Percentiles rank a stretch among this genome's conserved stretches.
phyloP scores from a whole-genome alignment of 495 filamentous ascomycete genomes.

The Lophiotrema nucula region DNA sequence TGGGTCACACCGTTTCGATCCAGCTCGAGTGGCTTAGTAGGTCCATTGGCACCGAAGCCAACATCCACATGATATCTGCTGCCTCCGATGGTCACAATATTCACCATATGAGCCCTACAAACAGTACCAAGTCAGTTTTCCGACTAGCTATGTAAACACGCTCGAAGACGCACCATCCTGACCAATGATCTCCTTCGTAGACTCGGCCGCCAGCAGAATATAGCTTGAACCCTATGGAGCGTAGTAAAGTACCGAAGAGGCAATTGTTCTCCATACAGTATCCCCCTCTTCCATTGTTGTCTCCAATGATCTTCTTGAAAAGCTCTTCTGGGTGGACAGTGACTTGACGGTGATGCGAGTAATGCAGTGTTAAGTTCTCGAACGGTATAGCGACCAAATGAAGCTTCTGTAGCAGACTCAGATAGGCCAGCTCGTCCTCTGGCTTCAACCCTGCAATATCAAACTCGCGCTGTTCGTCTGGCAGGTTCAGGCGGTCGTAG shows the following conservation, averaged over 20 bases:
- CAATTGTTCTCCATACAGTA: conserved; percentile 77
- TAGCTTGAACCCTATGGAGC: conserved; percentile 59
- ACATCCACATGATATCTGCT: conserved; percentile 64
- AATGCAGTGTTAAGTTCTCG: conserved; percentile 63
- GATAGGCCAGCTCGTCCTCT: conserved; percentile 29
- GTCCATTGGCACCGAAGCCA: conserved; percentile 66
- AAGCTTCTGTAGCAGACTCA: conserved; percentile 46
- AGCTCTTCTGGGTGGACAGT: conserved; percentile 57
- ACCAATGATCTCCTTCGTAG: conserved; percentile 28
- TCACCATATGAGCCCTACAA: conserved; percentile 63
- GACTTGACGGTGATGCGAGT: conserved; percentile 53
- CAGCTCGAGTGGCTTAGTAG: conserved; percentile 55
- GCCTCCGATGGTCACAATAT: conserved; percentile 58
- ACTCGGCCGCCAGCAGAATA: conserved; percentile 52
- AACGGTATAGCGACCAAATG: conserved; percentile 66
- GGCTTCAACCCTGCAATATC: conserved; percentile 19
- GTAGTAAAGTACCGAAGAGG: conserved; percentile 64
- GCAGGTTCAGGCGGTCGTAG: conserved; percentile 34
- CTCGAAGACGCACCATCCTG: conserved; percentile 31
- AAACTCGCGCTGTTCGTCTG: conserved; percentile 26
- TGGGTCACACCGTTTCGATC: conserved; percentile 40
- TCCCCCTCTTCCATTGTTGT: conserved; percentile 59
- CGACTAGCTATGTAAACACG: background rate
- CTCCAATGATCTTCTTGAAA: conserved; percentile 62
- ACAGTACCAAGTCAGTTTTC: background rate